A percentile compares a stretch with the other conserved stretches of the same genome.
These are phyloP conservation scores for Thymus quinquecostatus DNA, from an alignment of 257 asterid species.

Conservation along the genomic window DNA sequence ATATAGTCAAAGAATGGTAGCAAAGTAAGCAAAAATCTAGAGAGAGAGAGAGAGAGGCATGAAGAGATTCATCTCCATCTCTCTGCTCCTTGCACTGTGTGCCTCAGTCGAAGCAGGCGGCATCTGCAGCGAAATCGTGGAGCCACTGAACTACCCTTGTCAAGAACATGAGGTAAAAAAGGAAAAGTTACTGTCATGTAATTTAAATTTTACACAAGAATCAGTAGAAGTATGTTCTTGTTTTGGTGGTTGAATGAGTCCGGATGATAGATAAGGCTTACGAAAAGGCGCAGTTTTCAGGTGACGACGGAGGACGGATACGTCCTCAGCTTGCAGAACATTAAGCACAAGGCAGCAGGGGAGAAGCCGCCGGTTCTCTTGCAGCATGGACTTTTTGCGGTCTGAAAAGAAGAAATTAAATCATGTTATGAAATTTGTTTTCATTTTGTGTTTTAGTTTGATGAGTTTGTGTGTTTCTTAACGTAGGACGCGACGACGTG, in stretches of 20 bases:
- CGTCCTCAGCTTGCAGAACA: constrained; percentile 47
- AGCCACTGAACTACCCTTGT: constrained; percentile 36
- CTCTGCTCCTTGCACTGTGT: constrained; percentile 10
- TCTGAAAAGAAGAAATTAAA: no score
- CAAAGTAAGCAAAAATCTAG: not conserved
- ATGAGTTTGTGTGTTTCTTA: no score
- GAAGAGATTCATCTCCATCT: constrained; percentile 6
- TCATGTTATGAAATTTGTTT: no score
- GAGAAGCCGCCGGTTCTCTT: constrained; percentile 41
- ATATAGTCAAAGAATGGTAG: not conserved
- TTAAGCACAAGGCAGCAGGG: constrained; percentile 32
- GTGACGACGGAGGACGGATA: constrained; percentile 48
- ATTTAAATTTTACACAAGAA: not conserved
- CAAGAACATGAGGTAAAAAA: constrained; percentile 38
- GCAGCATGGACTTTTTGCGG: constrained; percentile 49
- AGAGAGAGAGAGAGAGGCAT: not conserved
- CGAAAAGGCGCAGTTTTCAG: constrained; percentile 6
- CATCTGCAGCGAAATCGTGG: constrained; percentile 29
- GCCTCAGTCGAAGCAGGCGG: no score
- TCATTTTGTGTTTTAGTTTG: no score
- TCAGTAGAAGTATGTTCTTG: no score
- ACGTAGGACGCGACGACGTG: constrained; percentile 48
- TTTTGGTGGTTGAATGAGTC: not conserved
- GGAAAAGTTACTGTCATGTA: not conserved
- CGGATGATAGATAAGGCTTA: not conserved